Percentiles rank a stretch among this genome's conserved stretches.
Evolutionary conservation across 345 rosid species (phyloP).

Genomic region (Pugionium dolabratum): DNA sequence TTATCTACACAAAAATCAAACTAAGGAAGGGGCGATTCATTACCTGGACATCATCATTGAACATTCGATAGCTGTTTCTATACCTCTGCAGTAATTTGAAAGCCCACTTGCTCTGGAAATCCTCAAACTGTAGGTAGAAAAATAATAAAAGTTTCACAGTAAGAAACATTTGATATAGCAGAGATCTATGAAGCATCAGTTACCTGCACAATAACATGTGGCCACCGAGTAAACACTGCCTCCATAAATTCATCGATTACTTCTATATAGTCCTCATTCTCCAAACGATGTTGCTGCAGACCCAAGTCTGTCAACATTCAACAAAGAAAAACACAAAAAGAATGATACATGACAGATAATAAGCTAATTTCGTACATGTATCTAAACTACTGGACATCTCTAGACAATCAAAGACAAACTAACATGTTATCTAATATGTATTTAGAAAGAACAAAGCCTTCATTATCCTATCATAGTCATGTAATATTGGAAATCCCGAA

Average conservation of each 20-base stretch:
- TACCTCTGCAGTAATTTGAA: constrained; percentile 93
- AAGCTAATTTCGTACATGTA: constrained; percentile 14
- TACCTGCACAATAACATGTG: constrained; percentile 96
- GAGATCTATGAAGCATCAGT: constrained; percentile 24
- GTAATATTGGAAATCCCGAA: neutral
- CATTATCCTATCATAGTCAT: neutral
- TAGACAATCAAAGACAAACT: constrained; percentile 3
- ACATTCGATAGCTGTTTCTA: constrained; percentile 82
- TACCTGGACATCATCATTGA: constrained; percentile 99
- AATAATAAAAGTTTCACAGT: neutral
- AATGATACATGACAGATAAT: constrained; percentile 14
- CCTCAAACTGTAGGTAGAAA: constrained; percentile 72
- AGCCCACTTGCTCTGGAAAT: constrained; percentile 99
- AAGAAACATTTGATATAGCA: constrained; percentile 14
- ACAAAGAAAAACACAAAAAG: constrained; percentile 33
- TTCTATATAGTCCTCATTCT: constrained; percentile 70
- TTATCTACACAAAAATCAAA: constrained; percentile 12
- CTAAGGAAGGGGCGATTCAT: constrained; percentile 25
- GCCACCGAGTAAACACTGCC: constrained; percentile 99
- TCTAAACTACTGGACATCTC: constrained; percentile 8
- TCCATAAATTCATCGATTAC: constrained; percentile 97
- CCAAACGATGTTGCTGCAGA: constrained; percentile 85
- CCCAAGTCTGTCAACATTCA: constrained; percentile 67
- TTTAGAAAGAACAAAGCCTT: neutral
- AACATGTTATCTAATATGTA: constrained; percentile 3